Percentiles rank a stretch among this genome's conserved stretches.
These are phyloP conservation scores for Calendula officinalis DNA, from an alignment of 129 eudicot genomes.

Conservation along the genomic window DNA sequence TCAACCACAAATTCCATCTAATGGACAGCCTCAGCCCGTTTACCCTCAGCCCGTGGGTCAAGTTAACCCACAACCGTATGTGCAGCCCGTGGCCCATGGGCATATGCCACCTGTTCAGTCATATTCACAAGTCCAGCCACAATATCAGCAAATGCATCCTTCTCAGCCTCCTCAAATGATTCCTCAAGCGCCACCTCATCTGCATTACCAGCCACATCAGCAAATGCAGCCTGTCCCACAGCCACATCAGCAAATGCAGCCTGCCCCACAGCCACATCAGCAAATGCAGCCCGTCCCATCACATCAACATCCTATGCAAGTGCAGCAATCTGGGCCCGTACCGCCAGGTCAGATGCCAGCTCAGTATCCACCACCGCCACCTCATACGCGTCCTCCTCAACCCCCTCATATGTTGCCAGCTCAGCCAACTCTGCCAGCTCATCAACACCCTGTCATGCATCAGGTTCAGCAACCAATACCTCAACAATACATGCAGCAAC, in stretches of 20 bases:
- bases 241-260: constrained; percentile 35
- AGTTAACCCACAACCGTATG: constrained; percentile 34
- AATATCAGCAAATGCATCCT: constrained; percentile 60
- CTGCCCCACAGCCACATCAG: constrained; percentile 57
- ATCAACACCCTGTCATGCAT: constrained; percentile 60
- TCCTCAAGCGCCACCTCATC: not conserved
- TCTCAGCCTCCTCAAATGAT: constrained; percentile 29
- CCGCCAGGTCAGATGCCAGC: constrained; percentile 45
- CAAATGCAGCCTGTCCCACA: constrained; percentile 37
- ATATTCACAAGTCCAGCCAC: constrained; percentile 52
- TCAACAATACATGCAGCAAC: constrained; percentile 58
- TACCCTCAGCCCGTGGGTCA: constrained; percentile 37
- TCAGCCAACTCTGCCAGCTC: constrained; percentile 41
- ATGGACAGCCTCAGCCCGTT: constrained; percentile 32
- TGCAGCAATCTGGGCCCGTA: constrained; percentile 40
- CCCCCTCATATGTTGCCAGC: constrained; percentile 41
- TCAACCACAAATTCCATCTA: constrained; percentile 31
- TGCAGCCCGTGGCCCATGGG: constrained; percentile 41
- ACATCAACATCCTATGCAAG: constrained; percentile 49
- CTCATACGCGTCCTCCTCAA: constrained; percentile 57
- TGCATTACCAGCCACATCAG: constrained; percentile 33
- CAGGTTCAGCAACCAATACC: constrained; percentile 54
- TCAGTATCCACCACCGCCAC: constrained; percentile 62
- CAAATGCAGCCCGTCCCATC: constrained; percentile 48
- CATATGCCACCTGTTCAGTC: constrained; percentile 36